Evolutionary conservation across 768 basidiomycete species (phyloP), one percentile per base, ranked within the genome.

Genomic region (Kwoniella dendrophila): DNA sequence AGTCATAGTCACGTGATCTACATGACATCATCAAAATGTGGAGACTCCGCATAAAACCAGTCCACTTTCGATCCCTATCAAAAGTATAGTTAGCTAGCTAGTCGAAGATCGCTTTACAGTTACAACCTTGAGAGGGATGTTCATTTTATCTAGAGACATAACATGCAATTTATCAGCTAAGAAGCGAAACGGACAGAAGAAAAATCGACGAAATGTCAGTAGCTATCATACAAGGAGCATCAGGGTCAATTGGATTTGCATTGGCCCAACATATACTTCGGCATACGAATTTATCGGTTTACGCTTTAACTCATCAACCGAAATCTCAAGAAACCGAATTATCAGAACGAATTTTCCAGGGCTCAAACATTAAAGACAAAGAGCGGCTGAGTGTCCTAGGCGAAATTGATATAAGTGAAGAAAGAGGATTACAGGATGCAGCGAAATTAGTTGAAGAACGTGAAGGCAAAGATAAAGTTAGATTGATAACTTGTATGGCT

Each of bases 401-500:
- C 8, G 74, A 73, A 14, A 67, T 81, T 12, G 79, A 81, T 61
- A 66, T 78, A 1, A 62, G 57, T 38, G 59, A 74, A n/a, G 81
- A 82, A 57, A 36, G 56, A 7, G 71, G 74, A 18, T 57, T 82
- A 40, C 64, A 71, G 29, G 56, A 70, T 52, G 81, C 81, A 0
- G 79, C 81, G 2, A 59, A 74, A 60, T 51, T 65, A 7, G 76
- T 80, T 0, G 59, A 69, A 55, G 70, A 77, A 30, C 53, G 68
- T 33, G 79, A 67, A 50, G 81, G 80, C 3, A 72, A 69, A 33
- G 73, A 68, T 44, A 54, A 59, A n/a, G 64, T 81, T 20, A 65
- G 81, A 36, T 49, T 82, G 18, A 54, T 82, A 29, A 72, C 78
- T 29, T 81, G 80, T 60, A 66, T 79, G 10, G 78, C 79, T 29